These are phyloP conservation scores for Podospora pseudoanserina DNA, from an alignment of 495 filamentous ascomycete genomes.

Conservation along the genomic window DNA sequence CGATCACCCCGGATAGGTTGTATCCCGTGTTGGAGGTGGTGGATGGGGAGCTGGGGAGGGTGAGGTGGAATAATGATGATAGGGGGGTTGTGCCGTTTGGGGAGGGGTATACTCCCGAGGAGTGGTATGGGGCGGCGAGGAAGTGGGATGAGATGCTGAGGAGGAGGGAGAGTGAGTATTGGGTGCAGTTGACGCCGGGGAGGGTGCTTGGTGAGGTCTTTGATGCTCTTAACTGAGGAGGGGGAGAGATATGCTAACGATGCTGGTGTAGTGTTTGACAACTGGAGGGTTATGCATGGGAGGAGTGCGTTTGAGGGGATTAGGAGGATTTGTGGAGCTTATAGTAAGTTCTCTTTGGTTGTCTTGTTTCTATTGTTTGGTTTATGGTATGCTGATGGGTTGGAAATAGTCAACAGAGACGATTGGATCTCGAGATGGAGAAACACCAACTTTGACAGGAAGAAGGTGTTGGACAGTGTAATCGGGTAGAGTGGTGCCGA, in stretches of 20 bases:
- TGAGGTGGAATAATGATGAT: constrained; percentile 93
- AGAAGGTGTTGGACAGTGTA: constrained; percentile 48
- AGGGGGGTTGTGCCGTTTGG: constrained; percentile 56
- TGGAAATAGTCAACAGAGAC: constrained; percentile 67
- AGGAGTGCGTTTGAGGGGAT: constrained; percentile 75
- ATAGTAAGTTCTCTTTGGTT: constrained; percentile 54
- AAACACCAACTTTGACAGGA: constrained; percentile 60
- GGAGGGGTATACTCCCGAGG: constrained; percentile 30
- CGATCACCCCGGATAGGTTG: constrained; percentile 62
- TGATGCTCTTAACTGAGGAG: not conserved
- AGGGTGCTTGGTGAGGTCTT: constrained; percentile 61
- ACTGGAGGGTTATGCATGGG: constrained; percentile 91
- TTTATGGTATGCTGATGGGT: not conserved
- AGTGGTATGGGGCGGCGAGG: constrained; percentile 75
- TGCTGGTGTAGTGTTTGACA: constrained; percentile 72
- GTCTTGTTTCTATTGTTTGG: not conserved
- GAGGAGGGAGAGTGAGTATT: constrained; percentile 55
- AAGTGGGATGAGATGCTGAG: constrained; percentile 61
- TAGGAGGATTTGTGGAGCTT: constrained; percentile 83
- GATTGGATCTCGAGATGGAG: constrained; percentile 78
- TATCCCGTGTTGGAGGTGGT: constrained; percentile 64
- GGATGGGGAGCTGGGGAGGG: constrained; percentile 49
- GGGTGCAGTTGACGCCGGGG: constrained; percentile 76
- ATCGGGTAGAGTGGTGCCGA: constrained; percentile 26
- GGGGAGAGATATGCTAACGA: constrained; percentile 4